Evolutionary conservation across 257 asterid species (phyloP).

Genomic region (Lavandula angustifolia): DNA sequence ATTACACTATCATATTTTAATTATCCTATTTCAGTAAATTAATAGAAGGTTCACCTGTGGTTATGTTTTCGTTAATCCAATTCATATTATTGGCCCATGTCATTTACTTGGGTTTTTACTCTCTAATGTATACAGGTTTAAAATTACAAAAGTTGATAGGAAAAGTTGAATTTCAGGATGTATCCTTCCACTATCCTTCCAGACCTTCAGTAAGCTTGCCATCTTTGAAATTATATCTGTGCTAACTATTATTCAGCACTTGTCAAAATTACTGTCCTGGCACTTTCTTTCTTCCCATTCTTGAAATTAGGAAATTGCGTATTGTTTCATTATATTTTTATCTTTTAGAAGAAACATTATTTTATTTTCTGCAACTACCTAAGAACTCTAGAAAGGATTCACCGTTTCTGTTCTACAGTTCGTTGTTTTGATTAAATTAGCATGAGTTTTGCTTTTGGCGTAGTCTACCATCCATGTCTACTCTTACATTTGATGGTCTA

Average conservation of each 20-base stretch:
- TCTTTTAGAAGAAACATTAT: slow-evolving; percentile 15
- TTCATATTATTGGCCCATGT: neutral
- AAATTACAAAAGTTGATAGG: slow-evolving; percentile 74
- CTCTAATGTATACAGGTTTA: slow-evolving; percentile 50
- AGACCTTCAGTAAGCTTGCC: slow-evolving; percentile 59
- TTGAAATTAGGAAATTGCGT: slow-evolving; percentile 9
- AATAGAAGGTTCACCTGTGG: neutral
- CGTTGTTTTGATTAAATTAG: slow-evolving; percentile 18
- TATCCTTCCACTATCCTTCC: slow-evolving; percentile 75
- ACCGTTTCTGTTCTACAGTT: neutral
- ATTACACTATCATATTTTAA: neutral
- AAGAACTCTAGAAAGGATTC: neutral
- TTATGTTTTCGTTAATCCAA: neutral
- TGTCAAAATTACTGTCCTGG: slow-evolving; percentile 20
- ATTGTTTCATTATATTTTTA: slow-evolving; percentile 7
- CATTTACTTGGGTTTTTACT: slow-evolving; percentile 20
- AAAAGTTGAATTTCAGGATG: slow-evolving; percentile 63
- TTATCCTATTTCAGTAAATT: neutral
- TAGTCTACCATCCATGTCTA: slow-evolving; percentile 7
- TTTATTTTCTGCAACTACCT: neutral
- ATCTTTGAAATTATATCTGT: neutral
- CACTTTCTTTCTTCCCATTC: neutral
- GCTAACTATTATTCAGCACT: slow-evolving; percentile 2
- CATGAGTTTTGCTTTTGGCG: slow-evolving; percentile 13
- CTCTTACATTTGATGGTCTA: slow-evolving; percentile 6